These are phyloP conservation scores for Boletus vinaceobasis DNA, from an alignment of 768 basidiomycete species.

Conservation along the genomic window DNA sequence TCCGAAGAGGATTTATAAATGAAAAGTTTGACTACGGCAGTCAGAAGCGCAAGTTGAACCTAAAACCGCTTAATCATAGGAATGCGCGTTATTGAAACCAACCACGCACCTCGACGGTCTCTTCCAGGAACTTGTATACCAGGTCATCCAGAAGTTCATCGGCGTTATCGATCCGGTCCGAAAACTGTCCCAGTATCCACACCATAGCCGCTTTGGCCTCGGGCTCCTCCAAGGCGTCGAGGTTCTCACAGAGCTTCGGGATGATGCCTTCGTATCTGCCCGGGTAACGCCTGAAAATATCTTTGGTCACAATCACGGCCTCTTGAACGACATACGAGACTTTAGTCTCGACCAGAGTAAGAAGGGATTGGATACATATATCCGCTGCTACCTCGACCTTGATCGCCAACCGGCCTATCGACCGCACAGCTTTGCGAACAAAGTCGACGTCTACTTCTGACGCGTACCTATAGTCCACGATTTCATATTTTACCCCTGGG, in stretches of 20 bases:
- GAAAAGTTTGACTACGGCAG: slow-evolving; percentile 94
- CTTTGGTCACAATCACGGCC: slow-evolving; percentile 94
- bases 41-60: slow-evolving; percentile 95
- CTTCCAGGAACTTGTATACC: slow-evolving; percentile 84
- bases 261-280: slow-evolving; percentile 97
- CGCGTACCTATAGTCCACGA: slow-evolving; percentile 66
- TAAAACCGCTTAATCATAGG: slow-evolving; percentile 27
- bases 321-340: slow-evolving; percentile 97
- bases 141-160: slow-evolving; percentile 95
- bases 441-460: slow-evolving; percentile 98
- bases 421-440: slow-evolving; percentile 94
- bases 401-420: slow-evolving; percentile 96
- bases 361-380: slow-evolving; percentile 81
- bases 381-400: slow-evolving; percentile 91
- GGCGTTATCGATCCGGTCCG: slow-evolving; percentile 91
- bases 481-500: neutral
- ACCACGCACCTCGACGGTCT: slow-evolving; percentile 78
- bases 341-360: slow-evolving; percentile 87
- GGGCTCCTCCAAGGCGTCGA: slow-evolving; percentile 90
- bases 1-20: slow-evolving; percentile 84
- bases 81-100: neutral
- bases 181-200: slow-evolving; percentile 97
- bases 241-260: slow-evolving; percentile 85
- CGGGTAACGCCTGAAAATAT: slow-evolving; percentile 96
- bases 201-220: slow-evolving; percentile 97